These are phyloP conservation scores for Passalora sequoiae DNA, from an alignment of 2,329 filamentous ascomycete genomes.

Conservation along the genomic window DNA sequence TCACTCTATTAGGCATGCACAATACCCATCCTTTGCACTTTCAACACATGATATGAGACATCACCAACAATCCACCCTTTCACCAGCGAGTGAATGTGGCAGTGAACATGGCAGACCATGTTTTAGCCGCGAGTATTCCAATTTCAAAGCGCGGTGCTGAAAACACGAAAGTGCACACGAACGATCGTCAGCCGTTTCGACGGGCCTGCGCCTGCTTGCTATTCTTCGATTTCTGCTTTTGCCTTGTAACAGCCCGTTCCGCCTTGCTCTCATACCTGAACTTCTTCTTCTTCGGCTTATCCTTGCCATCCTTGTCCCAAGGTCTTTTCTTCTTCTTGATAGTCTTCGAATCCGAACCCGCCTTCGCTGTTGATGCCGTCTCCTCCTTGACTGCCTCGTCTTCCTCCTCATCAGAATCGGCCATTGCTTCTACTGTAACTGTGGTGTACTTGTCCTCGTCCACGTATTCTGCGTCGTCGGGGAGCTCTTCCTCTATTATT, in stretches of 20 bases:
- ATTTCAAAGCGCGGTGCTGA: too few species aligned
- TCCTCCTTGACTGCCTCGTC: constrained; percentile 33
- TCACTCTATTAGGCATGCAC: constrained; percentile 6
- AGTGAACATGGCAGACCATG: too few species aligned
- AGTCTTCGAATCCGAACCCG: constrained; percentile 23
- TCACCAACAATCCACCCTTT: background rate
- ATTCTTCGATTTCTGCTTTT: constrained; percentile 64
- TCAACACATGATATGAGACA: background rate
- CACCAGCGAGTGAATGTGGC: too few species aligned
- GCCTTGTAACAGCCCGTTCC: constrained; percentile 61
- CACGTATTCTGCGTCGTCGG: constrained; percentile 77
- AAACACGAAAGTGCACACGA: too few species aligned
- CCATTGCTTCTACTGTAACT: constrained; percentile 86
- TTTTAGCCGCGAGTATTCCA: too few species aligned
- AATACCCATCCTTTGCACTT: constrained; percentile 5
- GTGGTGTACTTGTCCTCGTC: constrained; percentile 96
- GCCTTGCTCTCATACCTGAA: constrained; percentile 89
- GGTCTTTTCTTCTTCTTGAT: constrained; percentile 41
- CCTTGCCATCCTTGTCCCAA: constrained; percentile 47
- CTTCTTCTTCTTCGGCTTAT: constrained; percentile 71
- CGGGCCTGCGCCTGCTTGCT: constrained; percentile 58
- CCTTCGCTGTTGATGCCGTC: constrained; percentile 13
- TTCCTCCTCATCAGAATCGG: constrained; percentile 41
- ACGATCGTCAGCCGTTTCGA: constrained; percentile 7
- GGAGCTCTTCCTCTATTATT: constrained; percentile 15